Conservation (phyloP, 139 green algal species). For the Chlorella sp. region DNA sequence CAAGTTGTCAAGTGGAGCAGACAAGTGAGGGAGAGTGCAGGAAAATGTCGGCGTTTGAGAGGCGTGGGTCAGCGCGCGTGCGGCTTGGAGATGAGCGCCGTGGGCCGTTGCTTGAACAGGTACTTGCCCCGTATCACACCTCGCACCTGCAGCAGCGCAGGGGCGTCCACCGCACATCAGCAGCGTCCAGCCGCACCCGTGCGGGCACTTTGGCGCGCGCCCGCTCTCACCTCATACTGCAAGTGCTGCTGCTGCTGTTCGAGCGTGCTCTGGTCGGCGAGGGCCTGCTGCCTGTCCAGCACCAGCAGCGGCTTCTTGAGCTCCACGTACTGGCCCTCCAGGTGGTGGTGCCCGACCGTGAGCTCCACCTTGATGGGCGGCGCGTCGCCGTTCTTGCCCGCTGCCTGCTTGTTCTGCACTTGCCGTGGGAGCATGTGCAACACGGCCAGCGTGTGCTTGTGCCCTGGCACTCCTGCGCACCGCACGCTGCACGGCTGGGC, state of each 20-base stretch:
- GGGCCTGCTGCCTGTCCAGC: too few relatives aligned
- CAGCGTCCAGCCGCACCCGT: too few relatives aligned
- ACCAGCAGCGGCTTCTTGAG: conserved; percentile 85
- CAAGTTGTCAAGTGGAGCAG: neutral
- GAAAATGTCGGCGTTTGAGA: too few relatives aligned
- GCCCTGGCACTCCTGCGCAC: neutral
- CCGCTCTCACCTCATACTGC: too few relatives aligned
- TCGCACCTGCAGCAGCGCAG: conserved; percentile 46
- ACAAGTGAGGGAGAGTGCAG: neutral
- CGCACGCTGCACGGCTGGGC: neutral
- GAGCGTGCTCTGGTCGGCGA: too few relatives aligned
- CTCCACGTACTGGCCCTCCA: conserved; percentile 66
- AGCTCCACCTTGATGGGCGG: too few relatives aligned
- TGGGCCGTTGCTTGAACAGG: conserved; percentile 76
- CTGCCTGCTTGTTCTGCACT: neutral
- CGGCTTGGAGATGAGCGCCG: conserved; percentile 67
- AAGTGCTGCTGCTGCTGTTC: too few relatives aligned
- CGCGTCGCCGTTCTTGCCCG: too few relatives aligned
- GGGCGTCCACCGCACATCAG: too few relatives aligned
- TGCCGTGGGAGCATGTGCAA: too few relatives aligned
- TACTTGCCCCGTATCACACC: conserved; percentile 72
- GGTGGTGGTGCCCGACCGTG: conserved; percentile 74
- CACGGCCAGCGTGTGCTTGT: neutral
- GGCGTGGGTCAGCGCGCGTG: too few relatives aligned
- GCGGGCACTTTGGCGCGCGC: too few relatives aligned